A percentile compares a stretch with the other conserved stretches of the same genome.
Evolutionary conservation across 495 filamentous ascomycete species (phyloP).

Genomic region (Echria macrotheca): DNA sequence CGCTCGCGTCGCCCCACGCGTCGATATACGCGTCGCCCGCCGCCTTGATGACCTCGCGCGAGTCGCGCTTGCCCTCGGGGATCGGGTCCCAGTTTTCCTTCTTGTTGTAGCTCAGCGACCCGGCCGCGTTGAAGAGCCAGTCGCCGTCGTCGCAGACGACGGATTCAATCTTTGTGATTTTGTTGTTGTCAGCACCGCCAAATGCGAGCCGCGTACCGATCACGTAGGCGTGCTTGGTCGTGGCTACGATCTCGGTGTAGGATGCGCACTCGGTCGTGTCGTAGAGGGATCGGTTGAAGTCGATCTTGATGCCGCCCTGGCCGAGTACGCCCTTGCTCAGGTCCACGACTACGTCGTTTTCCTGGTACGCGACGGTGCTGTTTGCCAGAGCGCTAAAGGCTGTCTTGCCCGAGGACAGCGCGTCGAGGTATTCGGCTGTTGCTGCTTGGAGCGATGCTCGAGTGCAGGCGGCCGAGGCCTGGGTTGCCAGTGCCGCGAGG

Average conservation of each 20-base stretch:
- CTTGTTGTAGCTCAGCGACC: conserved; percentile 25
- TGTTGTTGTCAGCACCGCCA: conserved; percentile 11
- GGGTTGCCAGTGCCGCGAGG: conserved; percentile 14
- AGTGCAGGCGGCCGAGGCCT: conserved; percentile 19
- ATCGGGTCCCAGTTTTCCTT: conserved; percentile 35
- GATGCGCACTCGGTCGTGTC: conserved; percentile 24
- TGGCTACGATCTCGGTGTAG: conserved; percentile 30
- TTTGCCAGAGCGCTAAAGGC: conserved; percentile 6
- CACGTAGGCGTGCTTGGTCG: conserved; percentile 22
- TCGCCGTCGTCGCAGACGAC: conserved; percentile 28
- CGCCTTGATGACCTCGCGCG: conserved; percentile 34
- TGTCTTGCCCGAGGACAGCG: conserved; percentile 12
- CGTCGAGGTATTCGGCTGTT: conserved; percentile 15
- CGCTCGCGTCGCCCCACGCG: conserved; percentile 30
- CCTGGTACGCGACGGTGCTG: conserved; percentile 3
- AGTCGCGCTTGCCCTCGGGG: conserved; percentile 29
- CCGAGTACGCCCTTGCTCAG: conserved; percentile 23
- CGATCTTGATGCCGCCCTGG: conserved; percentile 18
- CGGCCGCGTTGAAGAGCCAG: conserved; percentile 35
- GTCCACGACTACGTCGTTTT: conserved; percentile 22
- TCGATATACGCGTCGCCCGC: conserved; percentile 42
- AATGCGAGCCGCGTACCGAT: conserved; percentile 19
- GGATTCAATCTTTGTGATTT: conserved; percentile 30
- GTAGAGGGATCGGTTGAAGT: conserved; percentile 22
- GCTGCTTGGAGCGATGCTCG: conserved; percentile 15